These are phyloP conservation scores for Sporopachydermia quercuum DNA, from an alignment of 805 yeast species.

Conservation along the genomic window DNA sequence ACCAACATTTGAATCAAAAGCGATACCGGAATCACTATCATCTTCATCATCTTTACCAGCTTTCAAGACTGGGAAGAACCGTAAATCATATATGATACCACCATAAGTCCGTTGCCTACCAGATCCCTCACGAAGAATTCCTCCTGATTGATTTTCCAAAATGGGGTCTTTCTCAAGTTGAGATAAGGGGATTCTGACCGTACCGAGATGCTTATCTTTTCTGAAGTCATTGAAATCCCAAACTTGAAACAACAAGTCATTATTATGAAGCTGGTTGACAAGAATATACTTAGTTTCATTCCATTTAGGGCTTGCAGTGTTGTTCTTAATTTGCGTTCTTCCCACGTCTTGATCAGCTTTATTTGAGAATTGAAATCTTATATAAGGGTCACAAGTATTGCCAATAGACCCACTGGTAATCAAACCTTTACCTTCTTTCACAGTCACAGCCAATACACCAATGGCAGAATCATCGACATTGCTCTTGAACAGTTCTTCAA, in stretches of 20 bases:
- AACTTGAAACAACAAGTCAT: constrained; percentile 36
- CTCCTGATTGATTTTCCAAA: constrained; percentile 28
- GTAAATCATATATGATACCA: constrained; percentile 49
- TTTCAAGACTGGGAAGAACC: constrained; percentile 59
- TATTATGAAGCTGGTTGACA: constrained; percentile 38
- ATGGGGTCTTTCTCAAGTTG: constrained; percentile 38
- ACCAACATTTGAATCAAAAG: constrained; percentile 80
- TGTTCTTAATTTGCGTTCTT: constrained; percentile 43
- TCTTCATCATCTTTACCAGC: not conserved
- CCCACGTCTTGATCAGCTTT: constrained; percentile 21
- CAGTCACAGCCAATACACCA: constrained; percentile 53
- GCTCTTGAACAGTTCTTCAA: constrained; percentile 53
- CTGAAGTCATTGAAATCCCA: constrained; percentile 41
- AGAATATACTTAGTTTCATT: constrained; percentile 50
- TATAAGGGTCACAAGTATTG: constrained; percentile 44
- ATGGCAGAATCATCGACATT: constrained; percentile 46
- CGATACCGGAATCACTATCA: constrained; percentile 15
- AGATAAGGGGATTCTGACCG: constrained; percentile 59
- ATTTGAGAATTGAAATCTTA: constrained; percentile 19
- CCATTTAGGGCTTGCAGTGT: constrained; percentile 44
- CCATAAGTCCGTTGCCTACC: constrained; percentile 40
- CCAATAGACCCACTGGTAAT: constrained; percentile 24
- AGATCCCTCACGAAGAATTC: constrained; percentile 64
- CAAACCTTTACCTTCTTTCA: constrained; percentile 36
- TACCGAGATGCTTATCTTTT: constrained; percentile 61